Evolutionary conservation across 805 yeast genomes (phyloP), one percentile per base, ranked within the genome.

Genomic region (Yarrowia alimentaria): DNA sequence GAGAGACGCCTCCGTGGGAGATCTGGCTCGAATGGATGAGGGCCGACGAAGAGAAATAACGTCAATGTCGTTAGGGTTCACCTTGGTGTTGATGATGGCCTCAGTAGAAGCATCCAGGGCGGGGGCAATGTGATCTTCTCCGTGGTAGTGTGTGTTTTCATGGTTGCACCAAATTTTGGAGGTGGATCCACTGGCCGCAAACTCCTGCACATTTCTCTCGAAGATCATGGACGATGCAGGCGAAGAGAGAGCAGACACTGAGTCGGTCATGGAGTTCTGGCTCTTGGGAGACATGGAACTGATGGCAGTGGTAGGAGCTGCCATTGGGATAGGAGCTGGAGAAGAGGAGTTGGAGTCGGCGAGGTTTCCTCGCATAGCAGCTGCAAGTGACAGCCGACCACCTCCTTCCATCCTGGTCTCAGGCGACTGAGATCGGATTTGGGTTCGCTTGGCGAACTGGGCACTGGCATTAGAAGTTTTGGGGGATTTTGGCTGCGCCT

Each of bases 21-120:
- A 19, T 37, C 45, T 6, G 53, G 53, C 32, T 22, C 28, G 48
- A 48, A 57, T 28, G 37, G 49, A 21, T 34, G 81, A 75, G 54
- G 79, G 77, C 56, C 83, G 72, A 53, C 83, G 69, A 26, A 82
- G 69, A 58, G 81, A 80, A 13, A 86, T 79, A 66, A 87, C 77
- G 54, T 85, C 90, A 11, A 85, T 80, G 51, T 77, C 74, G 57
- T 84, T 83, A 54, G 88, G 74, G 59, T 83, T 78, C 4, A 83
- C 71, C 34, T 71, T 67, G 9, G 68, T 60, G 58, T 80, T 80
- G 11, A 81, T 76, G 33, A 80, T 72, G 28, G 85, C 70, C 54
- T 83, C 78, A 14, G 81, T 75, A 4, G 93, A 77, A 7, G 95
- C 87, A 59, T 86, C 95, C 58, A 87, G 70, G 6, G 86, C 86